Evolutionary conservation across 805 yeast species (phyloP), one percentile per base, ranked within the genome.

Genomic region (Lachancea dasiensis): DNA sequence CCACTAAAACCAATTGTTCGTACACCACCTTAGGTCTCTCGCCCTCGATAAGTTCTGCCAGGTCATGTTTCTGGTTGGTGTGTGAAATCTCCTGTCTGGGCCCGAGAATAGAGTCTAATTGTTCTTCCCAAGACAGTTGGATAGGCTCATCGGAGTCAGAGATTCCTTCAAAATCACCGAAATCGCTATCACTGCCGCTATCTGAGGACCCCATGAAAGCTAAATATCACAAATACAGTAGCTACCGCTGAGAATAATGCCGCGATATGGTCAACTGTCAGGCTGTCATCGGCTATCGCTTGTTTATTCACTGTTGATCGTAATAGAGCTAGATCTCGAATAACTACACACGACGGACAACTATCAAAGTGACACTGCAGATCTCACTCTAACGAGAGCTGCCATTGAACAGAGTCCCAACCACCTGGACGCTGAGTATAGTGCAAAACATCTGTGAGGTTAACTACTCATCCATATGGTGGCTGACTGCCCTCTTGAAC

Each of bases 141-240:
- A 13, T 25, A 3, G 27, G 19, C 16, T 25, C 19, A 14, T 27
- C 27, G 4, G 42, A 50, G 7, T 41, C 40, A 23, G 50, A 51
- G 1, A 58, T 62, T 44, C 58, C 63, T 15, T 61, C 58, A 34
- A 60, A 60, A 31, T 51, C 57, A n/a, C 63, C 64, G 42, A 58
- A 60, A 40, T 56, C 63, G 27, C 44, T 41, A 31, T 58, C 63
- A 19, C 54, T 51, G 22, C 50, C 52, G 33, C 31, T 38, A 25
- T 14, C 21, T 28, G 31, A 17, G 13, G 13, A n/a, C 28, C n/a
- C 19, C 16, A 17, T 15, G 19, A 27, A n/a, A 9, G 18, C 15
- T 16, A 30, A 9, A 23, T 30, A 30, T 17, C 13, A 15, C 13
- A 27, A 11, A 10, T 9, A 22, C 11, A 22, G 10, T 22, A 22